Percentiles rank a stretch among this genome's conserved stretches.
phyloP scores from a whole-genome alignment of 2,329 filamentous ascomycete genomes.

The Cercospora sp. region DNA sequence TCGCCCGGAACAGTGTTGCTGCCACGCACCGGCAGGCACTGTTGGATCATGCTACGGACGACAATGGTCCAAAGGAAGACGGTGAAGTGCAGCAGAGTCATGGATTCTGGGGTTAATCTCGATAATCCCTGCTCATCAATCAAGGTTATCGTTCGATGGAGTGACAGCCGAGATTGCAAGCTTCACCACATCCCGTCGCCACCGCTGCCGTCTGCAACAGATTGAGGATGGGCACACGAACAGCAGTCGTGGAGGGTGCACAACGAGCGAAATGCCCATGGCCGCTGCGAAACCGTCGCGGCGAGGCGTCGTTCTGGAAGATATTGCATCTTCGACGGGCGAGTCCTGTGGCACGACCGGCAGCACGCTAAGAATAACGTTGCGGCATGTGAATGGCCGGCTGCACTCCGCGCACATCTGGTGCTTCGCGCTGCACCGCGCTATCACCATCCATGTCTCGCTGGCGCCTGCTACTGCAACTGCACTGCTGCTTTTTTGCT shows the following conservation, averaged over 20 bases:
- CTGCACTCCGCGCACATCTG: background rate
- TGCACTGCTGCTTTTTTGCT: background rate
- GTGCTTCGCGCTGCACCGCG: background rate
- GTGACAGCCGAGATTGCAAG: constrained; percentile 1
- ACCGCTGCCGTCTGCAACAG: background rate
- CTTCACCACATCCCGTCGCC: background rate
- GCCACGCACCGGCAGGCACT: background rate
- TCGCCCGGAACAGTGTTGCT: background rate
- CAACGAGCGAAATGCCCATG: background rate
- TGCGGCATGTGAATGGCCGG: background rate
- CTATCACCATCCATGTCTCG: constrained; percentile 1
- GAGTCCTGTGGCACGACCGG: background rate
- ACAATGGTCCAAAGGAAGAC: background rate
- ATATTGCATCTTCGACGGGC: background rate
- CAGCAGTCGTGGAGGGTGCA: background rate
- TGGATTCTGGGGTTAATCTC: background rate
- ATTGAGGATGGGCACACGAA: background rate
- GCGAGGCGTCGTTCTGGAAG: background rate
- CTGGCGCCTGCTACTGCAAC: background rate
- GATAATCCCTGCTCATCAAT: background rate
- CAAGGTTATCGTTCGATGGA: background rate
- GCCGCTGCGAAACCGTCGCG: background rate
- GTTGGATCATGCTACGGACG: background rate
- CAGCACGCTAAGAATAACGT: background rate
- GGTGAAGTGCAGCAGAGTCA: constrained; percentile 1